Conservation (phyloP, 768 basidiomycete species). For the Cystobasidium ongulense region DNA sequence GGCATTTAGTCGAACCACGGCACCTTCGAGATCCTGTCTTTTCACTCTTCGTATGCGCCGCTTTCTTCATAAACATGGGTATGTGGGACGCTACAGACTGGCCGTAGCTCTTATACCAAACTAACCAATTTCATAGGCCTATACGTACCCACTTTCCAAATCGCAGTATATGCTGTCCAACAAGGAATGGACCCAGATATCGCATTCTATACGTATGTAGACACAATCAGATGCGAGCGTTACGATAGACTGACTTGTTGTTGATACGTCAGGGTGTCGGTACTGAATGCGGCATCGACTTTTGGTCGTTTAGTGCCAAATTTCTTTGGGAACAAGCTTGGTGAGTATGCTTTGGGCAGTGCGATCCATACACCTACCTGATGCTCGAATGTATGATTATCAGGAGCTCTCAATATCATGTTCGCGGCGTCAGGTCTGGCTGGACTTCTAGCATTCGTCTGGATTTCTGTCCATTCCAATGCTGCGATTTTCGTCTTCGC, state of each 20-base stretch:
- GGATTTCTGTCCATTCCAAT: constrained; percentile 26
- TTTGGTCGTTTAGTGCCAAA: constrained; percentile 58
- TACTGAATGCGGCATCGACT: constrained; percentile 61
- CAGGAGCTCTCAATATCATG: background rate
- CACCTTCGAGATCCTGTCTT: constrained; percentile 35
- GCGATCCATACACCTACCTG: no score
- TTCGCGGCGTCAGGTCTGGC: constrained; percentile 8
- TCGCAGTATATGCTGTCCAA: constrained; percentile 12
- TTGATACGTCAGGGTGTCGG: constrained; percentile 45
- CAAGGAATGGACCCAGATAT: constrained; percentile 30
- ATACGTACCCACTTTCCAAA: constrained; percentile 49
- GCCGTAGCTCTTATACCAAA: background rate
- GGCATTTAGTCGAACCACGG: constrained; percentile 34
- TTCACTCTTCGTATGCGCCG: constrained; percentile 42
- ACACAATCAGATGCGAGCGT: no score
- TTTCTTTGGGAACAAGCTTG: constrained; percentile 38
- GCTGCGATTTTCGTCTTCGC: constrained; percentile 40
- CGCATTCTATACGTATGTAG: constrained; percentile 38
- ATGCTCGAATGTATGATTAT: no score
- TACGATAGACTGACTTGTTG: background rate
- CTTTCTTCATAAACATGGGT: constrained; percentile 42
- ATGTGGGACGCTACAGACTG: background rate
- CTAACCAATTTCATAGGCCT: no score
- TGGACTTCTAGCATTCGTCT: constrained; percentile 19
- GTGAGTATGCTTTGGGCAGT: background rate